Conservation (phyloP, 805 yeast genomes). For the Zygosaccharomyces kombuchaensis region DNA sequence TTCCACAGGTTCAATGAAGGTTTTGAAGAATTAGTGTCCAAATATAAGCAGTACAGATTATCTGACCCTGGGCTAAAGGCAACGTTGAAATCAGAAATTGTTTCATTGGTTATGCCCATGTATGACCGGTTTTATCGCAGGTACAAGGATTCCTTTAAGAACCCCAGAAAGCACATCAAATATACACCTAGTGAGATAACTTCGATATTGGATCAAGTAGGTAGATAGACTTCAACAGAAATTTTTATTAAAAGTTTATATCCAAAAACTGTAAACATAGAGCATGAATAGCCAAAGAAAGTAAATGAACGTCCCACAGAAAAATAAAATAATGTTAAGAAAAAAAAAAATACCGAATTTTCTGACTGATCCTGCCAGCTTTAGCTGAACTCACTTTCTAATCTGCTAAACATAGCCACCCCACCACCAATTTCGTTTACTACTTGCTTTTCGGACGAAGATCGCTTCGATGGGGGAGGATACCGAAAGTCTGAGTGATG, state of each 20-base stretch:
- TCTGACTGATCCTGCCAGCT: not conserved
- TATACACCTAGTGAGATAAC: conserved; percentile 34
- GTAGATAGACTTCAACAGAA: conserved; percentile 13
- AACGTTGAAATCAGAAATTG: conserved; percentile 62
- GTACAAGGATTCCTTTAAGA: conserved; percentile 35
- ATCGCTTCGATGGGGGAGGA: conserved; percentile 5
- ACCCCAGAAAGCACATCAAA: conserved; percentile 36
- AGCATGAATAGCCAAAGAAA: not conserved
- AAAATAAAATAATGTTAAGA: not conserved
- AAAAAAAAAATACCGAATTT: not conserved
- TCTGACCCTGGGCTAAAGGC: conserved; percentile 63
- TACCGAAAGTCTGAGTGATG: conserved; percentile 1
- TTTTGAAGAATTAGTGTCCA: conserved; percentile 70
- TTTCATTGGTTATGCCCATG: conserved; percentile 70
- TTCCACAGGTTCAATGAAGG: conserved; percentile 76
- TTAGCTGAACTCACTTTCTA: conserved; percentile 6
- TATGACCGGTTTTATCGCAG: conserved; percentile 82
- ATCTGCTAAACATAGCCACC: conserved; percentile 8
- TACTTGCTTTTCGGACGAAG: conserved; percentile 12
- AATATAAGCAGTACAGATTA: conserved; percentile 60
- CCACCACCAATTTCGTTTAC: conserved; percentile 9
- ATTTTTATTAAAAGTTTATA: not conserved
- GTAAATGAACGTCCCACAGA: not conserved
- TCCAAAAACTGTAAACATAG: not conserved
- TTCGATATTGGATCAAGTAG: conserved; percentile 26